Conservation (phyloP, 139 green algal species). For the Gonium pectorale region DNA sequence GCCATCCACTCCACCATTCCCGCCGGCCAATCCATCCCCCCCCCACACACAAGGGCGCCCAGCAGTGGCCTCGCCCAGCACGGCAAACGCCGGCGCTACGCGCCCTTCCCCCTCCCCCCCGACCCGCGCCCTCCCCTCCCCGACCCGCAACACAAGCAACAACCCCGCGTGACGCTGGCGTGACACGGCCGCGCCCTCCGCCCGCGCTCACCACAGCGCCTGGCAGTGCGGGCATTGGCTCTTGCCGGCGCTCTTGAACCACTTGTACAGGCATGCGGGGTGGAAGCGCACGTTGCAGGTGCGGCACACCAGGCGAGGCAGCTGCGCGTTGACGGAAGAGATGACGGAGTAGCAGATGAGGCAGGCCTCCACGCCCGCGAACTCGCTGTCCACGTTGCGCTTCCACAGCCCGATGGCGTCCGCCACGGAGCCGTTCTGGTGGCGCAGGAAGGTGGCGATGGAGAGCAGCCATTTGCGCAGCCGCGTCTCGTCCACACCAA, state of each 20-base stretch:
- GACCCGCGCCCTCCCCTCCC: too few relatives aligned
- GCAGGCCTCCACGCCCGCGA: conserved; percentile 89
- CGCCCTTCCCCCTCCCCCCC: too few relatives aligned
- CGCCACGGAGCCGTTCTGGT: conserved; percentile 84
- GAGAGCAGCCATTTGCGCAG: conserved; percentile 97
- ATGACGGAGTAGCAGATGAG: conserved; percentile 97
- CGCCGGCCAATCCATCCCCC: too few relatives aligned
- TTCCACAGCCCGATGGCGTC: conserved; percentile 90
- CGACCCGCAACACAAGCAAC: too few relatives aligned
- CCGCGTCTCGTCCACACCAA: conserved; percentile 82
- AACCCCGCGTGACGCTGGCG: too few relatives aligned
- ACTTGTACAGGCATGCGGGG: conserved; percentile 94
- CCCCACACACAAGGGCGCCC: too few relatives aligned
- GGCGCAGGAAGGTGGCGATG: conserved; percentile 87
- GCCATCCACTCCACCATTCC: too few relatives aligned
- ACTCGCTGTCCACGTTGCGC: conserved; percentile 79
- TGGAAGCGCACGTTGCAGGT: conserved; percentile 96
- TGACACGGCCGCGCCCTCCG: too few relatives aligned
- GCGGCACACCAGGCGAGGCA: conserved; percentile 89
- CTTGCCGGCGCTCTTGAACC: conserved; percentile 92
- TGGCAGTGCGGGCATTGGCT: conserved; percentile 95
- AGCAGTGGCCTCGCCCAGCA: too few relatives aligned
- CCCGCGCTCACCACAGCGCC: conserved; percentile 51
- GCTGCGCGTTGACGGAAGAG: conserved; percentile 79
- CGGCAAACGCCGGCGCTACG: too few relatives aligned